A percentile compares a stretch with the other conserved stretches of the same genome.
Evolutionary conservation across 257 asterid genomes (phyloP).

Genomic region (Solanum bulbocastanum): DNA sequence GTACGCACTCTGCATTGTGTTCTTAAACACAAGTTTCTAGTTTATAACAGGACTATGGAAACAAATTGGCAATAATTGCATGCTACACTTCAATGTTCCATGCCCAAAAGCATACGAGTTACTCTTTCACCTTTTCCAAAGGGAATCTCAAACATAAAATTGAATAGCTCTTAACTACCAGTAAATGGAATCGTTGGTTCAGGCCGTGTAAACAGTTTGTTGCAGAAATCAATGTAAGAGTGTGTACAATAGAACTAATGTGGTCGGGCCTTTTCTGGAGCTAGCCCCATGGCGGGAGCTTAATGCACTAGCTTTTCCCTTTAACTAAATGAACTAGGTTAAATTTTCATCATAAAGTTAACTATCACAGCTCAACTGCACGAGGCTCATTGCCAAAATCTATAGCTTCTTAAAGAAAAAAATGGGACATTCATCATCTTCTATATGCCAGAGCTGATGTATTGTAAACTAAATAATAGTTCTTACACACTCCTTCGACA

Average conservation of each 20-base stretch:
- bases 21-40: not conserved
- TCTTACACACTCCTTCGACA: not conserved
- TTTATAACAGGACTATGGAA: not conserved
- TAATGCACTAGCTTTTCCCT: not conserved
- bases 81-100: not conserved
- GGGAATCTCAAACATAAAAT: not conserved
- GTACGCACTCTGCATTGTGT: not conserved
- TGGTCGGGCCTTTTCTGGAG: not conserved
- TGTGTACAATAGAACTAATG: not conserved
- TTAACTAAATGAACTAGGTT: not conserved
- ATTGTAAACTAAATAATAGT: not conserved
- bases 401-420: not conserved
- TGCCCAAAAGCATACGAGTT: not conserved
- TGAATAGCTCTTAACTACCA: not conserved
- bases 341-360: not conserved
- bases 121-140: not conserved
- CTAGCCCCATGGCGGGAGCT: not conserved
- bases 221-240: not conserved
- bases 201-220: not conserved
- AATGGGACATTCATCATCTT: not conserved
- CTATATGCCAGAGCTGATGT: not conserved
- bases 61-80: not conserved
- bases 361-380: not conserved
- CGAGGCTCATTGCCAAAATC: not conserved
- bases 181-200: not conserved